phyloP scores from a whole-genome alignment of 768 basidiomycete genomes.

The Serpula lacrymans region DNA sequence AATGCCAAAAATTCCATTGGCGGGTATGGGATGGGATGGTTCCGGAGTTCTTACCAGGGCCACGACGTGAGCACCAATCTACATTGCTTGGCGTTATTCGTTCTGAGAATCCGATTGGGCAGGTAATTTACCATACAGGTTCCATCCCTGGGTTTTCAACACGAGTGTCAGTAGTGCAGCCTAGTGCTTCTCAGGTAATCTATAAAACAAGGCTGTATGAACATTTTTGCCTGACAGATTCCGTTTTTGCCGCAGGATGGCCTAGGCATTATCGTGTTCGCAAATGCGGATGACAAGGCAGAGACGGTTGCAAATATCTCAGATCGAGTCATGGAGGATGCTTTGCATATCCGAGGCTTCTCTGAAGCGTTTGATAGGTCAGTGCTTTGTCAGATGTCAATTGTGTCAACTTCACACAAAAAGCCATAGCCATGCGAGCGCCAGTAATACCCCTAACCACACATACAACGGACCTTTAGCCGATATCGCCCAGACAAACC shows the following conservation, averaged over 20 bases:
- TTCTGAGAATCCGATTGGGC: not conserved
- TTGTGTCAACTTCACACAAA: constrained; percentile 3
- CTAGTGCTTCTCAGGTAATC: too few relatives aligned
- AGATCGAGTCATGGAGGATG: constrained; percentile 21
- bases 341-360: constrained; percentile 10
- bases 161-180: constrained; percentile 15
- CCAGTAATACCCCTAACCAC: not conserved
- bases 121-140: constrained; percentile 36
- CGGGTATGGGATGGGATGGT: constrained; percentile 44
- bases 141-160: constrained; percentile 32
- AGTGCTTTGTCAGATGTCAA: not conserved
- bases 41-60: constrained; percentile 33
- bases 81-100: not conserved
- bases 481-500: not conserved
- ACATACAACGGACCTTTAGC: not conserved
- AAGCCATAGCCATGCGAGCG: constrained; percentile 1
- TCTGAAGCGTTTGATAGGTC: not conserved
- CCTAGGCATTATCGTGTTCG: constrained; percentile 34
- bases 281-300: constrained; percentile 23
- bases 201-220: too few relatives aligned
- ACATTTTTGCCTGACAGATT: too few relatives aligned
- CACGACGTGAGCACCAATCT: constrained; percentile 31
- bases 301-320: constrained; percentile 6
- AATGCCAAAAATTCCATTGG: constrained; percentile 22
- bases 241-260: constrained; percentile 35